Evolutionary conservation across 2,329 filamentous ascomycete genomes (phyloP), one percentile per base, ranked within the genome.

Genomic region (Colletotrichum cordylinicola): DNA sequence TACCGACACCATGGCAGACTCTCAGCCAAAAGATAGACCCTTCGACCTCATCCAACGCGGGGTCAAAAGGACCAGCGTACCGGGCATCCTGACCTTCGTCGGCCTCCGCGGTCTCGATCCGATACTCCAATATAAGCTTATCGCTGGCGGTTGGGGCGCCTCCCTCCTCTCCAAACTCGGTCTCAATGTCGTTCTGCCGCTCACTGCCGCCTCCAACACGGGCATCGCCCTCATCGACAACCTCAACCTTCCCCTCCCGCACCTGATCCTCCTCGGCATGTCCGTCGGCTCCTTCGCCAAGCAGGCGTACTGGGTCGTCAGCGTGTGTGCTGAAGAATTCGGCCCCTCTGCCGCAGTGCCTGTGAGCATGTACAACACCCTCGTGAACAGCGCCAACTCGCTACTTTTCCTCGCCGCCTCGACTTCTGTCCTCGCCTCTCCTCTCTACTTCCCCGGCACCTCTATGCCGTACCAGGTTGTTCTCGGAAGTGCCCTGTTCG

Each of bases 351-450:
- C 83, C 4, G 90, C 90, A 0, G 56, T 87, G 0, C 73, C 82
- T 4, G 85, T 93, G 16, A 83, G 84, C 16, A 67, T 81, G 3
- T 91, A 90, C 85, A 93, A 93, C 81, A 86, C 87, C 0, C 43
- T 89, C 12, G 80, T 88, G 80, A 93, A 93, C 84, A 85, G 85
- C n/a, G 16, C 88, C 35, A 92, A 90, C 81, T 86, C 87, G 1
- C 85, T 93, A 16, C 83, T 92, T 18, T 89, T 91, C 78, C 82
- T 91, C 37, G 86, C 86, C 55, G 80, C 85, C 4, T 83, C 86
- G 18, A 90, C 89, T 0, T 90, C 88, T 4, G 81, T 82, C 1
- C 77, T 83, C 7, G 75, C 78, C 29, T 82, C 79, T 4, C 74
- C 73, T 1, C 70, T 78, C 21, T 56, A 70, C 8, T 72, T 82